Conservation (phyloP, 495 filamentous ascomycete species). For the Podospora tetraspora region DNA sequence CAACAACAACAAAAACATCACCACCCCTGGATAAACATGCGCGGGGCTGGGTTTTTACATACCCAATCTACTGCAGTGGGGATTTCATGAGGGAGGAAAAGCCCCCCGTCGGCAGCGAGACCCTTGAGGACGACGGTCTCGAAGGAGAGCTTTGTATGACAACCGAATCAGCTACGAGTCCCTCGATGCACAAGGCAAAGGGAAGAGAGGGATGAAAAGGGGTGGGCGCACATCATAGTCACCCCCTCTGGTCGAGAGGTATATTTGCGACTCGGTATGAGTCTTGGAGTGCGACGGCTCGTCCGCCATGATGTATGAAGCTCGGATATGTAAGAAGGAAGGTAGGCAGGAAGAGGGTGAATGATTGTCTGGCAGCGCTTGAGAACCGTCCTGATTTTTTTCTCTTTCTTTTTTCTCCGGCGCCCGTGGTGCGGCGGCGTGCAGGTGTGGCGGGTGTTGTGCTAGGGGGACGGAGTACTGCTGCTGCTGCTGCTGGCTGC, state of each 20-base stretch:
- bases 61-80: constrained; percentile 59
- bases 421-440: neutral
- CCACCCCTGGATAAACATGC: neutral
- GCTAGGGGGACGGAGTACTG: neutral
- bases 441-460: neutral
- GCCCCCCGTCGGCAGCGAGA: constrained; percentile 79
- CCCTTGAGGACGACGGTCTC: constrained; percentile 89
- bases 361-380: neutral
- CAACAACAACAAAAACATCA: neutral
- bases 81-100: constrained; percentile 84
- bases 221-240: constrained; percentile 62
- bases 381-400: neutral
- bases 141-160: constrained; percentile 65
- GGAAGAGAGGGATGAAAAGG: neutral
- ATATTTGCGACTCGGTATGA: constrained; percentile 65
- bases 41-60: neutral
- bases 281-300: constrained; percentile 13
- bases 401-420: neutral
- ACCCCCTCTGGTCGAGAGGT: constrained; percentile 74
- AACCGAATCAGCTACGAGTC: neutral
- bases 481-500: neutral
- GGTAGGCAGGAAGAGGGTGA: neutral
- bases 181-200: neutral
- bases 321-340: neutral
- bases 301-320: neutral